A percentile compares a stretch with the other conserved stretches of the same genome.
Conservation (phyloP, 768 basidiomycete species). For the Suillus lakei region DNA sequence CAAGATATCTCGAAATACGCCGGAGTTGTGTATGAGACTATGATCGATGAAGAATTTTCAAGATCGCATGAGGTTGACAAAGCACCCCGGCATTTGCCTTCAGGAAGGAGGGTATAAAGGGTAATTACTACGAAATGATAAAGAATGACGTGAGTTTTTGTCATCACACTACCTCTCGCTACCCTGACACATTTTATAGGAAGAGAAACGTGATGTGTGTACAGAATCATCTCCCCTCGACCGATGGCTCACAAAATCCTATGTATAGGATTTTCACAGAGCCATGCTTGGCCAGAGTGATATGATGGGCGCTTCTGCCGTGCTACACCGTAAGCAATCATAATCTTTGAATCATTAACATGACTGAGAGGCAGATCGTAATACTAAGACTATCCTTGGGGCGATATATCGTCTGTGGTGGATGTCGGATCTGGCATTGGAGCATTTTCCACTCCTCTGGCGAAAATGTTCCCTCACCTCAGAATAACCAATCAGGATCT, state of each 20-base stretch:
- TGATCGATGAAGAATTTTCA: constrained; percentile 30
- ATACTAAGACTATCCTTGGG: constrained; percentile 36
- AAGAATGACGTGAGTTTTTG: constrained; percentile 22
- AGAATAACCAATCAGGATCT: constrained; percentile 34
- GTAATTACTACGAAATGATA: constrained; percentile 28
- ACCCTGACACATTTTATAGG: constrained; percentile 10
- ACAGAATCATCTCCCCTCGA: neutral
- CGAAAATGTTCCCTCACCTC: constrained; percentile 30
- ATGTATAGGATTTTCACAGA: constrained; percentile 23
- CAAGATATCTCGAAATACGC: constrained; percentile 21
- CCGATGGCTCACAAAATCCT: neutral
- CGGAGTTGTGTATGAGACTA: constrained; percentile 25
- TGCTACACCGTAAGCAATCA: constrained; percentile 26
- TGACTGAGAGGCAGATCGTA: neutral
- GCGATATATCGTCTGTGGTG: constrained; percentile 27
- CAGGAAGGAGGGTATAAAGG: constrained; percentile 20
- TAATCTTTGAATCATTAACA: neutral
- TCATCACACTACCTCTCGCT: neutral
- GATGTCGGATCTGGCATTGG: constrained; percentile 37
- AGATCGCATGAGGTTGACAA: constrained; percentile 25
- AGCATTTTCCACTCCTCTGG: constrained; percentile 30
- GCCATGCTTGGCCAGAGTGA: constrained; percentile 27
- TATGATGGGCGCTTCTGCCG: constrained; percentile 27
- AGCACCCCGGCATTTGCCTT: constrained; percentile 27
- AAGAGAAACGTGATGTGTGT: constrained; percentile 20